Percentiles rank a stretch among this genome's conserved stretches.
Conservation (phyloP, 768 basidiomycete species). For the Galerina marginata region DNA sequence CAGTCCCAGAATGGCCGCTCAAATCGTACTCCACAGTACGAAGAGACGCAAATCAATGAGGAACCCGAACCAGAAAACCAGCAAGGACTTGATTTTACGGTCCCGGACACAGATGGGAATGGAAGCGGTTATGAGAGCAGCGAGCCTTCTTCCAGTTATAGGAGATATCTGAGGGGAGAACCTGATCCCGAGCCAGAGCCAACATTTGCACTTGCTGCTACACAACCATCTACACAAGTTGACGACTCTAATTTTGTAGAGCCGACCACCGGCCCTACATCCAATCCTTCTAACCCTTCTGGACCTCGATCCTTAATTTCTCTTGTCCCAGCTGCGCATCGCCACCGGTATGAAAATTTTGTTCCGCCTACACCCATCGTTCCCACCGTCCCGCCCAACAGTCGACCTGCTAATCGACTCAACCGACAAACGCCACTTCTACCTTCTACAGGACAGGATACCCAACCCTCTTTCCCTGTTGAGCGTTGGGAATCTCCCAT, state of each 20-base stretch:
- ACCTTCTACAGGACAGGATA: slow-evolving; percentile 11
- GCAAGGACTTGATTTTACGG: slow-evolving; percentile 13
- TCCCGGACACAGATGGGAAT: slow-evolving; percentile 29
- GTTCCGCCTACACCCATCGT: neutral
- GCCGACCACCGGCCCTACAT: slow-evolving; percentile 10
- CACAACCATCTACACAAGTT: slow-evolving; percentile 42
- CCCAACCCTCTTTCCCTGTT: slow-evolving; percentile 20
- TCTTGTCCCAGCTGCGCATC: slow-evolving; percentile 32
- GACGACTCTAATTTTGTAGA: slow-evolving; percentile 26
- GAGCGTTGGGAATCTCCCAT: neutral
- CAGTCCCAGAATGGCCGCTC: slow-evolving; percentile 10
- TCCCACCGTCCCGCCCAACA: neutral
- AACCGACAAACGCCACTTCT: neutral
- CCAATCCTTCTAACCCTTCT: slow-evolving; percentile 14
- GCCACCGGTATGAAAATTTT: slow-evolving; percentile 32
- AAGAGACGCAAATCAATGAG: slow-evolving; percentile 28
- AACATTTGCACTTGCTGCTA: slow-evolving; percentile 21
- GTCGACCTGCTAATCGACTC: neutral
- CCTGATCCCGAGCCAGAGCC: slow-evolving; percentile 6
- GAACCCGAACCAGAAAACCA: slow-evolving; percentile 15
- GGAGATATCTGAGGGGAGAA: slow-evolving; percentile 40
- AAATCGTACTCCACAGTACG: slow-evolving; percentile 24
- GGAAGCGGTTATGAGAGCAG: slow-evolving; percentile 31
- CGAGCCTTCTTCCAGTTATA: slow-evolving; percentile 46
- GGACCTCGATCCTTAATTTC: slow-evolving; percentile 27